phyloP scores from a whole-genome alignment of 495 filamentous ascomycete species.

The Aspergillus haitiensis region DNA sequence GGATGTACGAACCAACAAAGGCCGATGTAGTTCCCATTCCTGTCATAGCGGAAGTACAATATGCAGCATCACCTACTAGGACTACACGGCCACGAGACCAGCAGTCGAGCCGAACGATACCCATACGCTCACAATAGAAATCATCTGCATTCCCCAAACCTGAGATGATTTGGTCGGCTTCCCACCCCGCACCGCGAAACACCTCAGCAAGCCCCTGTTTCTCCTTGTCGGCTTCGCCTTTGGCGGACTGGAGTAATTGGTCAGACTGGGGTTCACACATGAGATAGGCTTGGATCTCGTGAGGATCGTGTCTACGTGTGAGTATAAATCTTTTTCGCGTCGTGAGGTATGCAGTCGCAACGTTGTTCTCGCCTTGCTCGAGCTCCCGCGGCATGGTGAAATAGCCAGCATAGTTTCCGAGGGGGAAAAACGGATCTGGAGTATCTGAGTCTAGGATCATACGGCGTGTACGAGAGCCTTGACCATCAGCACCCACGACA shows the following conservation, averaged over 20 bases:
- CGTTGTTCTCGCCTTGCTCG: not conserved
- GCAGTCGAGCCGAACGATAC: conserved; percentile 41
- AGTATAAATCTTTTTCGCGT: conserved; percentile 35
- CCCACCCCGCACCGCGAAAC: conserved; percentile 48
- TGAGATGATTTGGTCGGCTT: conserved; percentile 40
- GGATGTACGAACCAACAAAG: conserved; percentile 52
- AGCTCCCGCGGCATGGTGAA: conserved; percentile 37
- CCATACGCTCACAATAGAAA: conserved; percentile 46
- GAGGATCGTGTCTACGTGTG: conserved; percentile 37
- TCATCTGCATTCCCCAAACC: conserved; percentile 41
- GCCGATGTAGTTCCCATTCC: conserved; percentile 50
- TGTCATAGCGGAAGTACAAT: conserved; percentile 46
- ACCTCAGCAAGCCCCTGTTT: conserved; percentile 41
- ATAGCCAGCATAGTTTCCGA: conserved; percentile 36
- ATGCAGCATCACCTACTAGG: conserved; percentile 56
- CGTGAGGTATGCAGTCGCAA: conserved; percentile 22
- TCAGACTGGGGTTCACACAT: conserved; percentile 18
- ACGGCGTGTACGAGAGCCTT: conserved; percentile 41
- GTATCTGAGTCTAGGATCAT: conserved; percentile 28
- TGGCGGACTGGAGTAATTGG: conserved; percentile 16
- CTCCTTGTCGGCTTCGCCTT: conserved; percentile 23
- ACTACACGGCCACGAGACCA: conserved; percentile 49
- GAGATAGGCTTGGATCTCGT: conserved; percentile 27
- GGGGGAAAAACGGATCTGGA: conserved; percentile 14
- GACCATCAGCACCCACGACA: conserved; percentile 52